Evolutionary conservation across 768 basidiomycete genomes (phyloP), one percentile per base, ranked within the genome.

Genomic region (Tulasnella calospora): DNA sequence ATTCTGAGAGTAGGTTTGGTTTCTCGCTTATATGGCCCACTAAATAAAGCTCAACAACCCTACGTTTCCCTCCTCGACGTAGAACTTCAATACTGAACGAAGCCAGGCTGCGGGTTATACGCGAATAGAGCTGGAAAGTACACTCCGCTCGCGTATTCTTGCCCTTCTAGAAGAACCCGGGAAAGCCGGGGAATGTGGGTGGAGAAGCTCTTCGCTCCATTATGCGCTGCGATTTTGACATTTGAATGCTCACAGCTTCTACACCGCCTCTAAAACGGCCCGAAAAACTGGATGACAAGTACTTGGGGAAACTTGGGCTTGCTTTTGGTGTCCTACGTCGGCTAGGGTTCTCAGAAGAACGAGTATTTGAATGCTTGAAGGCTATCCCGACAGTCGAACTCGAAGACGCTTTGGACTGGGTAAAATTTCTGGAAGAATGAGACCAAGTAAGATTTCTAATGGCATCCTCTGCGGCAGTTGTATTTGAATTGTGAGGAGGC

Each of bases 341-440:
- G 71, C 86, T 96, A 33, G 94, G 94, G 4, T 95, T 95, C 83
- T 84, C 88, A 1, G 90, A 93, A 81, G 87, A 87, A 15, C 86
- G 89, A 74, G 91, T 95, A 8, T 87, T 89, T 72, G 88, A 92
- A 81, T 98, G 95, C 83, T 84, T 99, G 69, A 84, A 86, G 73
- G 84, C 87, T 8, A 89, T 94, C 36, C 84, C 86, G 36, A 89
- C 91, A 17, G 85, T 92, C 41, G 93, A 94, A 35, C 85, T 95
- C n/a, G 96, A 98, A 21, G 92, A 95, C 74, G 95, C 94, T 13
- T 88, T 93, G 75, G 92, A 96, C 82, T 98, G 97, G 97, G 95
- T 97, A 80, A 77, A 89, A 83, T 27, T 44, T 27, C 36, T 33
- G 73, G 73, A 35, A 44, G 13, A 27, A 30, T 36, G 6, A 27